These are phyloP conservation scores for Aspergillus pseudonomiae DNA, from an alignment of 2,329 filamentous ascomycete species.

Conservation along the genomic window DNA sequence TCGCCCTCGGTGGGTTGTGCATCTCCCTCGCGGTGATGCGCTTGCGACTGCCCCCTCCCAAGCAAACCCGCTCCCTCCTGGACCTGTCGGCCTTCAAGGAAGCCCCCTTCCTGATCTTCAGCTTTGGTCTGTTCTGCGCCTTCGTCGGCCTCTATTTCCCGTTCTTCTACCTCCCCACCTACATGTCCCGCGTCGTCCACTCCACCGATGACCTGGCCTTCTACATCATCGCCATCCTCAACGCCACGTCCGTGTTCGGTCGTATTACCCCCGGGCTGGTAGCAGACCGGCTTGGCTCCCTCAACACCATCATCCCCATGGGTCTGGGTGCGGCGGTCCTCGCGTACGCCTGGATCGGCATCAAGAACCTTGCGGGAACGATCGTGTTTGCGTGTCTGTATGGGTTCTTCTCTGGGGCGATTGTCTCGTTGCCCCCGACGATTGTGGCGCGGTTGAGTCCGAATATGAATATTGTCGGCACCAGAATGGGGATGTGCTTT, in stretches of 20 bases:
- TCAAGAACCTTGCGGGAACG: not conserved
- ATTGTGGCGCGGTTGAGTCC: not conserved
- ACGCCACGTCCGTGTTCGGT: too few relatives aligned
- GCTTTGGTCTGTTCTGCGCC: not conserved
- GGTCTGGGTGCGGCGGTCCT: too few relatives aligned
- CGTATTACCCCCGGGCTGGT: too few relatives aligned
- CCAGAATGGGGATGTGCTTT: too few relatives aligned
- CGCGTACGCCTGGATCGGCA: too few relatives aligned
- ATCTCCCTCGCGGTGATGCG: not conserved
- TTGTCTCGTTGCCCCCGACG: not conserved
- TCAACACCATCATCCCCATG: too few relatives aligned
- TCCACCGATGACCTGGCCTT: too few relatives aligned
- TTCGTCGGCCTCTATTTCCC: not conserved
- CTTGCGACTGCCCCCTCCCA: not conserved
- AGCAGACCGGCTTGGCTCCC: too few relatives aligned
- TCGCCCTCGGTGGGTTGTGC: not conserved
- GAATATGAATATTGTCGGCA: too few relatives aligned
- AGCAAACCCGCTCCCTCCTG: not conserved
- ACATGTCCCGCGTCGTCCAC: too few relatives aligned
- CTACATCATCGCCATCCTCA: too few relatives aligned
- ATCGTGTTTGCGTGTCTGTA: not conserved
- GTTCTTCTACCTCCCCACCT: too few relatives aligned
- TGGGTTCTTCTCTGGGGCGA: not conserved
- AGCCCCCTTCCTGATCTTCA: not conserved
- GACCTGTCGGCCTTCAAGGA: not conserved